Evolutionary conservation across 352 stramenopile genomes (phyloP), one percentile per base, ranked within the genome.

Genomic region (Stephanocyclus meneghinianus): DNA sequence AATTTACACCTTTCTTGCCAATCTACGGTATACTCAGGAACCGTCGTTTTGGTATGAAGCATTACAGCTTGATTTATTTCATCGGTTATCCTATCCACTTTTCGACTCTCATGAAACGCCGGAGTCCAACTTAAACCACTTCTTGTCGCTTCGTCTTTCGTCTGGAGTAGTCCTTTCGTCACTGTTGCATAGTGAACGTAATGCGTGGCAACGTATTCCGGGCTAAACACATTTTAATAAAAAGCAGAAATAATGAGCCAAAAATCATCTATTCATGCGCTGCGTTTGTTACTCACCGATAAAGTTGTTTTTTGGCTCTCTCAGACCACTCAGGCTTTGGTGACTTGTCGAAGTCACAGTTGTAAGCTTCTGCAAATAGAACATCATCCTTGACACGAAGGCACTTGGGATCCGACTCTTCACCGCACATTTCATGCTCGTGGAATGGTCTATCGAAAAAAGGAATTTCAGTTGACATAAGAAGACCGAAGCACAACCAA

Each of bases 131-230:
- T 16, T 32, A 68, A 35, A 29, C 72, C 72, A 32, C 13, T 15
- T 66, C 66, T 67, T 32, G 67, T 48, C 26, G 71, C 50, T 45
- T 87, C 76, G 0, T 72, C 71, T 50, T 79, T 78, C 15, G 68
- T 75, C 62, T 74, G 59, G 0, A 90, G 32, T 9, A 84, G 57
- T 10, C 74, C 66, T 45, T 61, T 21, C 13, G 83, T 87, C 18
- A 89, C 76, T 26, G 80, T 89, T 18, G 73, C 75, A 64, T 87
- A 90, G 63, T 87, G 84, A 26, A 90, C 84, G 80, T 84, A 87
- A 73, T 90, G 84, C 11, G 72, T 75, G 2, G 75, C 53, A 0
- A 90, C 80, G 62, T 86, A 87, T 8, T 79, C 56, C 8, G 83
- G 51, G 29, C 53, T 62, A 2, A 18, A 40, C n/a, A 13, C 26